Evolutionary conservation across 495 filamentous ascomycete species (phyloP).

Genomic region (Echria macrotheca): DNA sequence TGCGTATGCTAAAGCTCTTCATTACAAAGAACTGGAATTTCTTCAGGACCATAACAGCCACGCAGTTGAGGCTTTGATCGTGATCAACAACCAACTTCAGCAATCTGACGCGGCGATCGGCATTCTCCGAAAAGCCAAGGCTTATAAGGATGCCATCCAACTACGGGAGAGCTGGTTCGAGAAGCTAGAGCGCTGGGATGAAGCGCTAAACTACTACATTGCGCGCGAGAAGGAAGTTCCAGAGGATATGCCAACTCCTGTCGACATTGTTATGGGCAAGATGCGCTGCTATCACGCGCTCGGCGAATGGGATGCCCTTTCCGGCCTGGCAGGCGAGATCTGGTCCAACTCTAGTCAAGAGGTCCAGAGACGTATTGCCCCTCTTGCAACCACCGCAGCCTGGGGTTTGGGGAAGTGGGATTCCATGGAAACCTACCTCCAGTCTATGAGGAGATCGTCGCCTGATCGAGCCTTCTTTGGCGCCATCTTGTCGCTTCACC

Average conservation of each 20-base stretch:
- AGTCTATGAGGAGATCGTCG: slow-evolving; percentile 86
- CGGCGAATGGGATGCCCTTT: slow-evolving; percentile 93
- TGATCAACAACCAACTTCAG: slow-evolving; percentile 97
- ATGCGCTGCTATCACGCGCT: slow-evolving; percentile 98
- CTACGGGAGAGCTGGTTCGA: slow-evolving; percentile 98
- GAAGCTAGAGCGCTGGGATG: slow-evolving; percentile 96
- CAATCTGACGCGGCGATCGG: slow-evolving; percentile 97
- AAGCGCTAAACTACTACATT: slow-evolving; percentile 88
- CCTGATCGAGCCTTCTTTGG: slow-evolving; percentile 97
- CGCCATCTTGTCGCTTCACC: slow-evolving; percentile 86
- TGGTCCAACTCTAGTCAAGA: slow-evolving; percentile 84
- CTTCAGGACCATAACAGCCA: slow-evolving; percentile 94
- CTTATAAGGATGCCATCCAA: slow-evolving; percentile 85
- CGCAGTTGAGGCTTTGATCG: slow-evolving; percentile 93
- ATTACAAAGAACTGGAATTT: slow-evolving; percentile 98
- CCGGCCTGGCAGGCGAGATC: slow-evolving; percentile 80
- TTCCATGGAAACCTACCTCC: slow-evolving; percentile 92
- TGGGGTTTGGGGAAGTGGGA: slow-evolving; percentile 98
- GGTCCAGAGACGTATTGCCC: slow-evolving; percentile 80
- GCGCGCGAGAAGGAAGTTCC: slow-evolving; percentile 65
- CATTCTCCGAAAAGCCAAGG: slow-evolving; percentile 88
- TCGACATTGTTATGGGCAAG: slow-evolving; percentile 97
- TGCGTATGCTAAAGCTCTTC: slow-evolving; percentile 94
- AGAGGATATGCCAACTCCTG: slow-evolving; percentile 54
- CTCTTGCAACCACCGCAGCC: slow-evolving; percentile 90